Percentiles rank a stretch among this genome's conserved stretches.
These are phyloP conservation scores for Ganoderma lucidum DNA, from an alignment of 1,284 basidiomycete species.

Conservation along the genomic window DNA sequence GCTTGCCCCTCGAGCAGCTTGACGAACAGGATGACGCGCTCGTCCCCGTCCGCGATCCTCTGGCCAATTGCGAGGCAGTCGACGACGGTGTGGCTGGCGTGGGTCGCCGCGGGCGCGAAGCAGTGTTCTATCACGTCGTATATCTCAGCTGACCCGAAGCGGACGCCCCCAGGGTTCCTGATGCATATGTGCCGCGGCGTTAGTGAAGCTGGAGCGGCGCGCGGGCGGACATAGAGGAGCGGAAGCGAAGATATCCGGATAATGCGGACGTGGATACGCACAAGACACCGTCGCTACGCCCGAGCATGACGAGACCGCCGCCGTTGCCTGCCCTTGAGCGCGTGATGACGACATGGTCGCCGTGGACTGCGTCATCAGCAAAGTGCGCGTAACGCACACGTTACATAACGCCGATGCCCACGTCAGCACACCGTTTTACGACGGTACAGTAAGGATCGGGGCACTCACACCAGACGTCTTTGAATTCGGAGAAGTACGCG, in stretches of 20 bases:
- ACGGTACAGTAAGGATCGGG: neutral
- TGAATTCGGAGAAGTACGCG: conserved; percentile 79
- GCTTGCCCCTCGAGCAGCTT: conserved; percentile 65
- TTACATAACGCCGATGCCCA: neutral
- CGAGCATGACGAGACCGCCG: conserved; percentile 86
- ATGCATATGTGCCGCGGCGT: conserved; percentile 17
- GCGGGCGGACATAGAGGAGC: conserved; percentile 8
- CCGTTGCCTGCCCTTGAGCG: conserved; percentile 70
- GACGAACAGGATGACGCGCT: conserved; percentile 86
- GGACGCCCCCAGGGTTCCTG: conserved; percentile 85
- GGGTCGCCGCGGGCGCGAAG: conserved; percentile 53
- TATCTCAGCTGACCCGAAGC: conserved; percentile 87
- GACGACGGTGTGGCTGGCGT: conserved; percentile 57
- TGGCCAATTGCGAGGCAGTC: conserved; percentile 85
- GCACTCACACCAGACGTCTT: conserved; percentile 80
- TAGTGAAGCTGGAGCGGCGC: conserved; percentile 26
- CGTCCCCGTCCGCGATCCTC: conserved; percentile 77
- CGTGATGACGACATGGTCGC: conserved; percentile 79
- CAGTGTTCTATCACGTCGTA: conserved; percentile 83
- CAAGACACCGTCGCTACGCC: conserved; percentile 85
- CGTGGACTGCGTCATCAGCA: conserved; percentile 61
- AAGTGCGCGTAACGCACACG: conserved; percentile 7
- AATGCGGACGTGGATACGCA: conserved; percentile 46
- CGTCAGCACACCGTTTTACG: conserved; percentile 1
- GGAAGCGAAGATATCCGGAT: conserved; percentile 2